phyloP scores from a whole-genome alignment of 2,329 filamentous ascomycete genomes.

The Diaporthe sp. region DNA sequence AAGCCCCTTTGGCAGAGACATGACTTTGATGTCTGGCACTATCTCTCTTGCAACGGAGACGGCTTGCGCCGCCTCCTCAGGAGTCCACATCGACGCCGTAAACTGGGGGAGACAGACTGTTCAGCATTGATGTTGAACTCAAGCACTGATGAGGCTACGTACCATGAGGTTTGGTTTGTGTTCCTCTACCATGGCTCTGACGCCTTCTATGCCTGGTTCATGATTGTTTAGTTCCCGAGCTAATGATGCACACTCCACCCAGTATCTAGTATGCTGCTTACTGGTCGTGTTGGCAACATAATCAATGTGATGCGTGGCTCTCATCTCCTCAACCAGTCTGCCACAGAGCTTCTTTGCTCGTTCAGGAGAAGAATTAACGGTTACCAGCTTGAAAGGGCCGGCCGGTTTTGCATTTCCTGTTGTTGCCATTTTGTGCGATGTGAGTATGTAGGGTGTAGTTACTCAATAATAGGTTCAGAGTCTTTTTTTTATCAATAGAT shows the following conservation, averaged over 20 bases:
- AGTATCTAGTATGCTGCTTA: conserved; percentile 47
- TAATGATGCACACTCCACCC: not conserved
- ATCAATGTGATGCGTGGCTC: conserved; percentile 73
- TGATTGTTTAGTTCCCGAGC: conserved; percentile 43
- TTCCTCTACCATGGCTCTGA: conserved; percentile 18
- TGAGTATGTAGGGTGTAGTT: too few species aligned
- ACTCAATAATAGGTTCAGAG: not conserved
- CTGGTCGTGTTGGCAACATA: conserved; percentile 74
- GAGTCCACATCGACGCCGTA: conserved; percentile 55
- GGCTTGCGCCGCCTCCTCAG: conserved; percentile 60
- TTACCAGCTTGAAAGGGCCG: conserved; percentile 74
- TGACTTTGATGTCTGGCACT: conserved; percentile 61
- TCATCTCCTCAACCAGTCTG: conserved; percentile 70
- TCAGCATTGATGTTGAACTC: not conserved
- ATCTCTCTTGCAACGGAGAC: conserved; percentile 57
- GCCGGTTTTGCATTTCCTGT: conserved; percentile 44
- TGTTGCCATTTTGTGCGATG: conserved; percentile 39
- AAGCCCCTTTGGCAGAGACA: conserved; percentile 64
- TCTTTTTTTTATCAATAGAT: not conserved
- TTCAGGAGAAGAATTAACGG: conserved; percentile 77
- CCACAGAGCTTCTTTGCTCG: conserved; percentile 74
- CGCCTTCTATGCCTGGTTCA: conserved; percentile 4
- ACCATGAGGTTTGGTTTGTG: conserved; percentile 19
- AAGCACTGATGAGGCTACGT: not conserved
- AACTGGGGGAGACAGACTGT: conserved; percentile 41